Conservation (phyloP, 2,329 filamentous ascomycete species). For the Aspergillus hortae region DNA sequence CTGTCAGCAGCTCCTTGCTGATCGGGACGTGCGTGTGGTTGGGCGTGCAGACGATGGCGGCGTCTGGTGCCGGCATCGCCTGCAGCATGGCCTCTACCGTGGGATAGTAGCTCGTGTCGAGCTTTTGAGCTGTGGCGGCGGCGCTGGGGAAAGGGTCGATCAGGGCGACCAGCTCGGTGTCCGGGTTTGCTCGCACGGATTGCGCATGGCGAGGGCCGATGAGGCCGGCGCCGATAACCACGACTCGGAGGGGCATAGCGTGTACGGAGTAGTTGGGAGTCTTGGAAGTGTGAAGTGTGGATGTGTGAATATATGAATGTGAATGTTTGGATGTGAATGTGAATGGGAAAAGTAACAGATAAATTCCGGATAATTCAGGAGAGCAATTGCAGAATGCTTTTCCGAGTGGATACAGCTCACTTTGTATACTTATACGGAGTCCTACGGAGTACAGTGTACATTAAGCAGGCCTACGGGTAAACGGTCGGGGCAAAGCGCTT, state of each 20-base stretch:
- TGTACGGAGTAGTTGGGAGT: no score
- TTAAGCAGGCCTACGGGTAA: neutral
- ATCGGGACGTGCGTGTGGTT: slow-evolving; percentile 56
- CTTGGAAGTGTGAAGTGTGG: neutral
- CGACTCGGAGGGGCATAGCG: slow-evolving; percentile 32
- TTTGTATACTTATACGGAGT: no score
- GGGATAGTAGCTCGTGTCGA: slow-evolving; percentile 38
- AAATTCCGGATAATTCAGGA: no score
- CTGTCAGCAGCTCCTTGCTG: slow-evolving; percentile 46
- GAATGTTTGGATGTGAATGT: neutral
- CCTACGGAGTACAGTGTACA: no score
- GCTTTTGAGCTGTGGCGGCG: slow-evolving; percentile 29
- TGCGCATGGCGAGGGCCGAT: slow-evolving; percentile 52
- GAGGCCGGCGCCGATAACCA: slow-evolving; percentile 47
- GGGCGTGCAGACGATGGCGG: slow-evolving; percentile 58
- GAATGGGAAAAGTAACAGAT: neutral
- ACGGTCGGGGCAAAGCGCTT: slow-evolving; percentile 6
- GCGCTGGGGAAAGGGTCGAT: slow-evolving; percentile 46
- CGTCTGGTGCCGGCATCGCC: slow-evolving; percentile 43
- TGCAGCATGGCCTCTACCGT: slow-evolving; percentile 45
- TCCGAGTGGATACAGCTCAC: neutral
- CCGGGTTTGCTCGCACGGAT: slow-evolving; percentile 38
- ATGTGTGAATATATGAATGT: neutral
- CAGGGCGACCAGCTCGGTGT: slow-evolving; percentile 42
- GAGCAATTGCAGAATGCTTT: no score